Conservation (phyloP, 768 basidiomycete genomes). For the Lactifluus pinguis region DNA sequence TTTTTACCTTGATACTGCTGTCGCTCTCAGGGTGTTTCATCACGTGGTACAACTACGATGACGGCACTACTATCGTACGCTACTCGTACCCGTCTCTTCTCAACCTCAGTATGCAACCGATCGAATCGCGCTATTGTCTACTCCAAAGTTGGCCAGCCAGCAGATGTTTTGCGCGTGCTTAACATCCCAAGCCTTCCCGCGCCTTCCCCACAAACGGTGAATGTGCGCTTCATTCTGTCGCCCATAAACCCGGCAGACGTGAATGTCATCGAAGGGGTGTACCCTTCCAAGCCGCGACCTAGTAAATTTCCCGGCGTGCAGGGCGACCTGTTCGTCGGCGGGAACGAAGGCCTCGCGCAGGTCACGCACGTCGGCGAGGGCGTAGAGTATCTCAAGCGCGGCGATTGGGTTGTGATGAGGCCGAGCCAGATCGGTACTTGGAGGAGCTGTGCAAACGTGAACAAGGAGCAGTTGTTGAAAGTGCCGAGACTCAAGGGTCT, state of each 20-base stretch:
- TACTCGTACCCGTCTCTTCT: slow-evolving; percentile 17
- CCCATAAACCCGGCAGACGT: slow-evolving; percentile 79
- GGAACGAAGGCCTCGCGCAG: slow-evolving; percentile 70
- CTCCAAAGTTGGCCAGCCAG: slow-evolving; percentile 48
- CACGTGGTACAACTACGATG: background rate
- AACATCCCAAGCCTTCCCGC: slow-evolving; percentile 44
- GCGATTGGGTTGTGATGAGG: slow-evolving; percentile 70
- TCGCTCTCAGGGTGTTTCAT: background rate
- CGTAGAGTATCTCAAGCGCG: slow-evolving; percentile 37
- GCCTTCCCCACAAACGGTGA: slow-evolving; percentile 49
- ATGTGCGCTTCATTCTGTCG: slow-evolving; percentile 57
- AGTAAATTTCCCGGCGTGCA: slow-evolving; percentile 28
- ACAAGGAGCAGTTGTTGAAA: slow-evolving; percentile 47
- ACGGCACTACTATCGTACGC: background rate
- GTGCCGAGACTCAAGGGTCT: slow-evolving; percentile 42
- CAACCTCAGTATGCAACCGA: slow-evolving; percentile 25
- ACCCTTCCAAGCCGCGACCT: slow-evolving; percentile 52
- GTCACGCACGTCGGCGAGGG: slow-evolving; percentile 52
- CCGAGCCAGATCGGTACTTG: slow-evolving; percentile 71
- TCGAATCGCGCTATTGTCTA: slow-evolving; percentile 61
- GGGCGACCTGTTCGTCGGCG: slow-evolving; percentile 47
- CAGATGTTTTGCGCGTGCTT: slow-evolving; percentile 45
- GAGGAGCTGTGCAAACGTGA: slow-evolving; percentile 48
- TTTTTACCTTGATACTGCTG: too few relatives aligned
- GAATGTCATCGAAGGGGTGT: slow-evolving; percentile 77